Conservation (phyloP, 805 yeast genomes). For the Starmerella roubikii region DNA sequence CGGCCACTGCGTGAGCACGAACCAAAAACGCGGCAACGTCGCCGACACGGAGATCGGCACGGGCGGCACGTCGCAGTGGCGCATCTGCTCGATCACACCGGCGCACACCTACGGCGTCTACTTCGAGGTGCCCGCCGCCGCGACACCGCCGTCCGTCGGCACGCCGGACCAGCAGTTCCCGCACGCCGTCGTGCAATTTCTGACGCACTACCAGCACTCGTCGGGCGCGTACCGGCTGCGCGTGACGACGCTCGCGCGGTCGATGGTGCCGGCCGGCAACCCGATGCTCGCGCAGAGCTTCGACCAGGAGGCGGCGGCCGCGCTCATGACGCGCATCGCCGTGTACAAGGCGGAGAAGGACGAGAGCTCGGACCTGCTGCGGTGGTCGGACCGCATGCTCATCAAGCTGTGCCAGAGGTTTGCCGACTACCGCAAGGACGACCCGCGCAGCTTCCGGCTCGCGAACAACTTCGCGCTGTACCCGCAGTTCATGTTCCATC, state of each 20-base stretch:
- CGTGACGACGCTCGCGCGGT: conserved; percentile 68
- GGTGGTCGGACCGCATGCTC: conserved; percentile 90
- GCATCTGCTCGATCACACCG: conserved; percentile 72
- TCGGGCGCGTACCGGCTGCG: conserved; percentile 78
- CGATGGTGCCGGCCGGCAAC: conserved; percentile 40
- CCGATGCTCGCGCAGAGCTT: conserved; percentile 51
- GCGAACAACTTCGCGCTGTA: conserved; percentile 72
- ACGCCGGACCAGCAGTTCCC: conserved; percentile 23
- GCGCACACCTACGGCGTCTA: conserved; percentile 78
- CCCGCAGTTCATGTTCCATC: conserved; percentile 91
- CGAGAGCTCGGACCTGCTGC: conserved; percentile 69
- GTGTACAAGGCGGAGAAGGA: conserved; percentile 70
- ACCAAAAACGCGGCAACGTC: conserved; percentile 48
- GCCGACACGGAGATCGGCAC: conserved; percentile 89
- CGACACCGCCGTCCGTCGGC: conserved; percentile 24
- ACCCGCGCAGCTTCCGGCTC: conserved; percentile 65
- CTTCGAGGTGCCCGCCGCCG: conserved; percentile 51
- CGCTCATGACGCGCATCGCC: conserved; percentile 79
- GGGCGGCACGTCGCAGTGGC: conserved; percentile 86
- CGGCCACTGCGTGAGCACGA: conserved; percentile 75
- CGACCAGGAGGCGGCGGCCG: conserved; percentile 98
- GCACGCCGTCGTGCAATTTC: conserved; percentile 48
- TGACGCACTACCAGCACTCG: conserved; percentile 90
- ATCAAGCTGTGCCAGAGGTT: conserved; percentile 82
- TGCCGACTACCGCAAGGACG: conserved; percentile 86